Evolutionary conservation across 163 green algal genomes (phyloP).

Genomic region (Scenedesmus sp.): DNA sequence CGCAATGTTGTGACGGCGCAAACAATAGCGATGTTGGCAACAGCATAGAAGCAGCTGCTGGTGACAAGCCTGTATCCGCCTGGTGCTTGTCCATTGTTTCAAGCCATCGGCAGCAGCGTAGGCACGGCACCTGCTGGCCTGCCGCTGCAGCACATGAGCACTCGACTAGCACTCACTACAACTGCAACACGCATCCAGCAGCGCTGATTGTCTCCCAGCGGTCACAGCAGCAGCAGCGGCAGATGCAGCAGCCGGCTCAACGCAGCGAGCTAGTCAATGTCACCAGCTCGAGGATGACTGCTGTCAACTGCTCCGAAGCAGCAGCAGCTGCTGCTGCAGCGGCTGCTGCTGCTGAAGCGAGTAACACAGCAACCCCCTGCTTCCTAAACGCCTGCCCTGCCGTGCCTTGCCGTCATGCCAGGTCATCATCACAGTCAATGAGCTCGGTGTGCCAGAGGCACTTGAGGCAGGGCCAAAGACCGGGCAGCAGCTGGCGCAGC

Average conservation of each 20-base stretch:
- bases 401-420: neutral
- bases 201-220: neutral
- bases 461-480: slow-evolving; percentile 39
- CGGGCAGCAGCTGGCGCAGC: slow-evolving; percentile 18
- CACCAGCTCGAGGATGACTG: neutral
- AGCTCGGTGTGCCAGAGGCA: slow-evolving; percentile 48
- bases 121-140: no score
- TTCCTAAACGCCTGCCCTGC: neutral
- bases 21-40: no score
- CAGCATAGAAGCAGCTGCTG: no score
- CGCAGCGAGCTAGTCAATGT: neutral
- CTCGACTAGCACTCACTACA: neutral
- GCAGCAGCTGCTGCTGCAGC: neutral
- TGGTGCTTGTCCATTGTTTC: no score
- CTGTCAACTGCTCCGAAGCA: neutral
- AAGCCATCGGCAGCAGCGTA: no score
- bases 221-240: neutral
- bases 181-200: neutral
- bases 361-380: neutral
- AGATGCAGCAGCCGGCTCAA: no score
- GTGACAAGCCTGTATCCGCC: no score
- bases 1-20: no score
- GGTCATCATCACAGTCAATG: slow-evolving; percentile 44
- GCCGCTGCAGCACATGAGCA: no score
- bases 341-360: neutral